A percentile compares a stretch with the other conserved stretches of the same genome.
phyloP scores from a whole-genome alignment of 1,284 basidiomycete species.

The Golubevia pallescens region DNA sequence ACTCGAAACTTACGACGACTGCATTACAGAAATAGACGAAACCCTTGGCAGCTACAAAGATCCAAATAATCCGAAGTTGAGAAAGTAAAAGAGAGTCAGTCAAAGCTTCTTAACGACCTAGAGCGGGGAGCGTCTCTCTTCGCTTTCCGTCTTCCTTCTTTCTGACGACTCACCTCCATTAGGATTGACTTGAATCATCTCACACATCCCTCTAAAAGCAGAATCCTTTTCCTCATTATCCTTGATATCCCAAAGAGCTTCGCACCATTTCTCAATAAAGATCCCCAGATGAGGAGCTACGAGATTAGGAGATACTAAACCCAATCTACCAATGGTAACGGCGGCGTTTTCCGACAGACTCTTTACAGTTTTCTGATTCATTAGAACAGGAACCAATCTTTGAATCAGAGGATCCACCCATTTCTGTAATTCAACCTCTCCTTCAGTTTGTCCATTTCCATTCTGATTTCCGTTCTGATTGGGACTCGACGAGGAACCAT shows the following conservation, averaged over 20 bases:
- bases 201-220: slow-evolving; percentile 97
- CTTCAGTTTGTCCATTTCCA: not conserved
- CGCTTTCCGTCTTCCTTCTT: not conserved
- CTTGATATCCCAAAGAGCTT: slow-evolving; percentile 95
- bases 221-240: slow-evolving; percentile 99
- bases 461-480: not conserved
- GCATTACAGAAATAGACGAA: slow-evolving; percentile 64
- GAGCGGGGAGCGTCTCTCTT: not conserved
- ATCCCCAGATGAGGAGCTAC: slow-evolving; percentile 88
- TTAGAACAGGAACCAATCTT: slow-evolving; percentile 87
- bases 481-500: slow-evolving; percentile 24
- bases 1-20: slow-evolving; percentile 27
- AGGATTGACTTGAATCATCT: slow-evolving; percentile 77
- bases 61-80: too few species aligned
- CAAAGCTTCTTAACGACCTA: not conserved
- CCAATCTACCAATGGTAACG: slow-evolving; percentile 96
- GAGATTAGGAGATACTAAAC: slow-evolving; percentile 83
- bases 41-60: slow-evolving; percentile 31
- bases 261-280: slow-evolving; percentile 90
- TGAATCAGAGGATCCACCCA: slow-evolving; percentile 73
- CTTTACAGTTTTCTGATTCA: slow-evolving; percentile 87
- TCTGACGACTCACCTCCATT: slow-evolving; percentile 26
- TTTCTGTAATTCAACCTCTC: not conserved
- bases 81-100: not conserved
- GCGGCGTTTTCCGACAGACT: slow-evolving; percentile 97